Evolutionary conservation across 2,329 filamentous ascomycete genomes (phyloP), one percentile per base, ranked within the genome.

Genomic region (Talaromyces albobiverticillius): DNA sequence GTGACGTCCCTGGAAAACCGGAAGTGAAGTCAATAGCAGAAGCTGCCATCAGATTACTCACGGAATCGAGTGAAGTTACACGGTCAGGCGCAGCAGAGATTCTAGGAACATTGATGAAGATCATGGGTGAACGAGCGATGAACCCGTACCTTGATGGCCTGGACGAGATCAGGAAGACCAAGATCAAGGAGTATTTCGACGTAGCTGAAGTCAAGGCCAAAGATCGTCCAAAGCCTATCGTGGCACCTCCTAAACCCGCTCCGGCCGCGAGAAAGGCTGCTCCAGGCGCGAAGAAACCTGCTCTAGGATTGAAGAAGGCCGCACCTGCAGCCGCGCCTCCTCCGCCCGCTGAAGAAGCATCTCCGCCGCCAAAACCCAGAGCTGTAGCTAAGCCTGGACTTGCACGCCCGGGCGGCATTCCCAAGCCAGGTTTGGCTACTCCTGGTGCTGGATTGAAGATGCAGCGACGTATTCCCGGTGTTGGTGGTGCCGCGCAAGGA

Each of bases 41-140:
- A 64, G 83, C 85, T 1, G 86, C 85, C 25, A 96, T 93, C 66
- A 97, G 96, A 71, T 78, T 97, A 7, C 79, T 99, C 14, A 87
- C 92, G 0, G 94, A 99, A 68, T 93, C 90, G 0, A 92, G 86
- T 61, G 92, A 95, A 63, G 86, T 82, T 3, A 83, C 95, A 56
- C 85, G 94, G 72, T 87, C 93, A 46, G 91, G 90, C 26, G 94
- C 92, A 69, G 92, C 92, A 13, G 94, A 99, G 71, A 86, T 94
- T 31, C 78, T 99, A 3, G 94, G 95, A 59, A 96, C 92, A 0
- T 73, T 99, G 47, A 97, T 96, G 94, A 99, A 97, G 76, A 97
- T 99, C 53, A 89, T 97, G 76, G 93, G 94, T 40, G 95, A 99
- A 71, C 85, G 94, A 54, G 89, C 89, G 50, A 99, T 99, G 94